Conservation (phyloP, 2,329 filamentous ascomycete species). For the Ceratocystis papillata region DNA sequence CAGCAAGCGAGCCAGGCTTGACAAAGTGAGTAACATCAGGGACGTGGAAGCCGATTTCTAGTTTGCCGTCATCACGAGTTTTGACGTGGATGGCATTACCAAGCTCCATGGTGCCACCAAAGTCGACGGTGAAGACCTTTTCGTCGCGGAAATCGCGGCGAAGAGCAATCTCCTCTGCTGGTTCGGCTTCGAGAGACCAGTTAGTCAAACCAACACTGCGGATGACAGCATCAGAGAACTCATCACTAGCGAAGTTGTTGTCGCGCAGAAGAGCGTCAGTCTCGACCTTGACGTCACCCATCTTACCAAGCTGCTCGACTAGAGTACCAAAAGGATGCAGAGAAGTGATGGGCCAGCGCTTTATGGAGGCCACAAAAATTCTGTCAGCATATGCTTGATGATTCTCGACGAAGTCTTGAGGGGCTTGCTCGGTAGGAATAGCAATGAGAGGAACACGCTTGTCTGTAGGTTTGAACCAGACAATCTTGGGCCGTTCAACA, state of each 20-base stretch:
- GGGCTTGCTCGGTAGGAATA: slow-evolving; percentile 95
- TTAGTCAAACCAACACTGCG: slow-evolving; percentile 87
- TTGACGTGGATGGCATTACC: slow-evolving; percentile 92
- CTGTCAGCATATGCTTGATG: slow-evolving; percentile 95
- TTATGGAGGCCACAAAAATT: slow-evolving; percentile 98
- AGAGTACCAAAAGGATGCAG: slow-evolving; percentile 96
- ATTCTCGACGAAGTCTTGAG: slow-evolving; percentile 95
- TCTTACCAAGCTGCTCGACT: slow-evolving; percentile 90
- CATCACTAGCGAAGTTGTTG: slow-evolving; percentile 97
- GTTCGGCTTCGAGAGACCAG: slow-evolving; percentile 78
- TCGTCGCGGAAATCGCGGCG: slow-evolving; percentile 87
- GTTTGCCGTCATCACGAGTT: slow-evolving; percentile 66
- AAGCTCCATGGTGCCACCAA: slow-evolving; percentile 75
- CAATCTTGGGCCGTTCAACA: slow-evolving; percentile 97
- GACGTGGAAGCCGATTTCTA: slow-evolving; percentile 92
- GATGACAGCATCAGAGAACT: slow-evolving; percentile 92
- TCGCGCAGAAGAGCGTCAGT: slow-evolving; percentile 93
- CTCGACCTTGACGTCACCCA: slow-evolving; percentile 95
- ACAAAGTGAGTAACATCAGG: slow-evolving; percentile 94
- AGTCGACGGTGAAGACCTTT: slow-evolving; percentile 83
- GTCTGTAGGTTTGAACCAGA: slow-evolving; percentile 99
- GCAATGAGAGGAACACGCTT: slow-evolving; percentile 97
- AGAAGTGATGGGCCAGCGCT: slow-evolving; percentile 99
- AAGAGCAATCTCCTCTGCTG: slow-evolving; percentile 57
- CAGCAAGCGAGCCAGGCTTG: slow-evolving; percentile 88